A percentile compares a stretch with the other conserved stretches of the same genome.
phyloP scores from a whole-genome alignment of 2,329 filamentous ascomycete genomes.

The Microdochium bolleyi region DNA sequence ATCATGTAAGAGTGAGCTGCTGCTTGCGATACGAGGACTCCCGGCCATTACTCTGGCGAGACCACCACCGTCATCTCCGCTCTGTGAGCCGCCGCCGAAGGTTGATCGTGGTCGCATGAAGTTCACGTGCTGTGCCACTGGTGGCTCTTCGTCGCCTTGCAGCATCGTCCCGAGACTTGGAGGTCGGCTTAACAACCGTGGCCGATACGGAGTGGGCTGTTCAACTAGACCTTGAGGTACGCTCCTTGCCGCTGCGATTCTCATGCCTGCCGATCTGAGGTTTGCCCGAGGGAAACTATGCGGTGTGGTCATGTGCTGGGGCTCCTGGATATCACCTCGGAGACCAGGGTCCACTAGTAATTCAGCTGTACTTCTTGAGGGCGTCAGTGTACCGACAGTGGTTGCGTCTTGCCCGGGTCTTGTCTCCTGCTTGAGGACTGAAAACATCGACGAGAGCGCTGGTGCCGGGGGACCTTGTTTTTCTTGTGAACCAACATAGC shows the following conservation, averaged over 20 bases:
- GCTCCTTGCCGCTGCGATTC: constrained; percentile 9
- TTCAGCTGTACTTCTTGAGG: too few relatives aligned
- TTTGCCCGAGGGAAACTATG: constrained; percentile 5
- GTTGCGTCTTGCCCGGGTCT: too few relatives aligned
- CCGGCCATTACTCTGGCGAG: background rate
- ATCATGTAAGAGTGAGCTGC: constrained; percentile 30
- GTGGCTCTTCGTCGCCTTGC: constrained; percentile 25
- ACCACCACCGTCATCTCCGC: constrained; percentile 2
- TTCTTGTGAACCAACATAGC: too few relatives aligned
- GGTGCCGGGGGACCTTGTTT: background rate
- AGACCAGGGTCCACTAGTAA: background rate
- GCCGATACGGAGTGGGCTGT: background rate
- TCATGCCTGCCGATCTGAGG: constrained; percentile 8
- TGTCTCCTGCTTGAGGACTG: too few relatives aligned
- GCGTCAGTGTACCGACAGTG: too few relatives aligned
- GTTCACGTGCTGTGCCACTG: constrained; percentile 28
- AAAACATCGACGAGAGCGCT: background rate
- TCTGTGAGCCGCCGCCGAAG: constrained; percentile 1
- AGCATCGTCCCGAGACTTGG: constrained; percentile 29
- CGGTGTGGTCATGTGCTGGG: constrained; percentile 1
- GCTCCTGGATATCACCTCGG: constrained; percentile 3
- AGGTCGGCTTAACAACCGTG: constrained; percentile 10
- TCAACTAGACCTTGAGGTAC: constrained; percentile 3
- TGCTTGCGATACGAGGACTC: constrained; percentile 14
- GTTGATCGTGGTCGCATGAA: constrained; percentile 22